Evolutionary conservation across 164 flowering plant genomes (phyloP).

Genomic region (Kalanchoe fedtschenkoi): DNA sequence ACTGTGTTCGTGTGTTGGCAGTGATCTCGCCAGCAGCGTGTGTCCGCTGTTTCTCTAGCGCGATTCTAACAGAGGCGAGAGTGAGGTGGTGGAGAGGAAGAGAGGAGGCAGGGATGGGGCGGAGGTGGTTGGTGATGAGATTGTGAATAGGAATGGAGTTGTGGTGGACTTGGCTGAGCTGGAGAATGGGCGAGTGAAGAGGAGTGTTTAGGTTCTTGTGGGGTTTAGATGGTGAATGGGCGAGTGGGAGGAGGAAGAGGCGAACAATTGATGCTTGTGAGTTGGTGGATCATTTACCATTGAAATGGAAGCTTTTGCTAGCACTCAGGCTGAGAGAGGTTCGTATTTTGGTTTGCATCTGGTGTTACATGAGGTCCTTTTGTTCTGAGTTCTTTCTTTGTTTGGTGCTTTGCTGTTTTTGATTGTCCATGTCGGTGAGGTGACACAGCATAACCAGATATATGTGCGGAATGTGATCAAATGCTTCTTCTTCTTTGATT

Average conservation of each 20-base stretch:
- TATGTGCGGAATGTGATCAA: no score
- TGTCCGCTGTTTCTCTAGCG: no score
- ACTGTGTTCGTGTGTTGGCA: no score
- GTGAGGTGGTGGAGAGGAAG: not conserved
- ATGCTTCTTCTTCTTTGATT: no score
- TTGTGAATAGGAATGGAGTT: conserved; percentile 25
- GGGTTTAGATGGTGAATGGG: conserved; percentile 46
- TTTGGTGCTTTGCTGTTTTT: not conserved
- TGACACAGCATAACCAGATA: not conserved
- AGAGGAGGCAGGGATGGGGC: no score
- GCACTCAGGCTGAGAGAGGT: conserved; percentile 37
- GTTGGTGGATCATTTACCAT: conserved; percentile 35
- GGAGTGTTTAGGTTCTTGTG: conserved; percentile 30
- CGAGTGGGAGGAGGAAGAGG: no score
- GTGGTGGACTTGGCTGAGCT: conserved; percentile 23
- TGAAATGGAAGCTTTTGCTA: conserved; percentile 48
- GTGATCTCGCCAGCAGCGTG: no score
- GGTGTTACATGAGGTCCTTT: conserved; percentile 39
- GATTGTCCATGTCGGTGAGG: not conserved
- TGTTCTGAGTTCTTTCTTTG: not conserved
- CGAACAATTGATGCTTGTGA: conserved; percentile 34
- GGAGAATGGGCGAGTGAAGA: conserved; percentile 38
- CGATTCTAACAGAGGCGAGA: no score
- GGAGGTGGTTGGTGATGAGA: conserved; percentile 5
- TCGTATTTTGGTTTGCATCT: conserved; percentile 30